Base-by-base conservation (phyloP, 2,329 filamentous ascomycete genomes). In the Esteya vermicola region DNA sequence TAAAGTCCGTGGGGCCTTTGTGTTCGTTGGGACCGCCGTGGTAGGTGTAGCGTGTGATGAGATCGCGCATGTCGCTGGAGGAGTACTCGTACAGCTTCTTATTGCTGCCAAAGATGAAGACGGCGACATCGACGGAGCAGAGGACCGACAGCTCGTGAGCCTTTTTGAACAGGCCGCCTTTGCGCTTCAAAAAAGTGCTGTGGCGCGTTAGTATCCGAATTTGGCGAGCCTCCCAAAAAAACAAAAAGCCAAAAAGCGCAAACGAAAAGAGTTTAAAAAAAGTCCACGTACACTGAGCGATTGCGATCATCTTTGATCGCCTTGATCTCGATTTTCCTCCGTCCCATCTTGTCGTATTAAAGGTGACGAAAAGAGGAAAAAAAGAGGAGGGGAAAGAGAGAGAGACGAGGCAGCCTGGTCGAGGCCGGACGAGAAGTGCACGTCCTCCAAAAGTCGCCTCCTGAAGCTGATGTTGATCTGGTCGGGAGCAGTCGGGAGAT, bases 261-360 rank as follows among this genome's bases (percentile, higher is more conserved):
- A n/a, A n/a, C n/a, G n/a, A n/a, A n/a, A n/a, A n/a, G n/a, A n/a
- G 43, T 14, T 38, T 3, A 50, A 48, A 32, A 38, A 27, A 35
- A 22, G 40, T 10, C 6, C 20, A 47, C 85, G 63, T 85, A 95
- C 88, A 95, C 88, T 54, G 88, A 94, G 59, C 88, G 85, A 59
- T 95, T 95, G 55, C 88, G 78, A 63, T 95, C 88, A 77, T 95
- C 88, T 65, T 94, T 95, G 72, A 96, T 96, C 52, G 89, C 85
- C 67, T 95, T 95, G 71, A 98, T 96, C 69, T 96, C 91, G 59
- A 98, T 98, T 77, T 98, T 98, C 73, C 91, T 79, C 62, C 91
- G 81, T 61, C 91, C 91, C 91, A 98, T 98, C 40, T 57, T 64
- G 60, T n/a, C n/a, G n/a, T n/a, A n/a, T n/a, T n/a, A n/a, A 50